Evolutionary conservation across 345 rosid genomes (phyloP).

Genomic region (Capsella bursapastoris): DNA sequence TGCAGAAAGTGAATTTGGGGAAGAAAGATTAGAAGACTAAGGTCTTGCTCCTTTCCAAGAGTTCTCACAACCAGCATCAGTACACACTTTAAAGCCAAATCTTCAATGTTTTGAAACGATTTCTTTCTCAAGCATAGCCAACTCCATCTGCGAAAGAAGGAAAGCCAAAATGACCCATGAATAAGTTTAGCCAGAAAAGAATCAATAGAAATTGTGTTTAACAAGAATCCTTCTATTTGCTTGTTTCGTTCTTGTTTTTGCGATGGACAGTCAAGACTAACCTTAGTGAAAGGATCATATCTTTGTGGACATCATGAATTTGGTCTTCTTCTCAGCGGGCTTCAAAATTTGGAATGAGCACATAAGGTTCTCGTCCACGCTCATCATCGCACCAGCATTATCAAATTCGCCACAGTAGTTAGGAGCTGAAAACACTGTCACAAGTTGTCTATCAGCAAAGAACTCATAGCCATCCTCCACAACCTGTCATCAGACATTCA

Average conservation of each 20-base stretch:
- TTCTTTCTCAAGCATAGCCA: conserved; percentile 18
- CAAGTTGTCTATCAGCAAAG: conserved; percentile 93
- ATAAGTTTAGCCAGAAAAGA: not conserved
- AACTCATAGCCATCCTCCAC: conserved; percentile 99
- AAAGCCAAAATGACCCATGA: conserved; percentile 14
- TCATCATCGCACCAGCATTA: conserved; percentile 99
- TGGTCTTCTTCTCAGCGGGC: conserved; percentile 86
- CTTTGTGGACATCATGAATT: conserved; percentile 68
- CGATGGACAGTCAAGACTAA: conserved; percentile 27
- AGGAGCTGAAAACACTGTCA: conserved; percentile 94
- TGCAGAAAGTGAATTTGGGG: conserved; percentile 25
- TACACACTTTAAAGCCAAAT: conserved; percentile 40
- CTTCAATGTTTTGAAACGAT: conserved; percentile 15
- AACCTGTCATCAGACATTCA: conserved; percentile 54
- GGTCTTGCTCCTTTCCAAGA: conserved; percentile 37
- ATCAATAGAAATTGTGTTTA: not conserved
- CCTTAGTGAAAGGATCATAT: conserved; percentile 48
- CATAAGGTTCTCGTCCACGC: conserved; percentile 80
- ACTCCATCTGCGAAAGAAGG: conserved; percentile 32
- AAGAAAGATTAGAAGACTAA: conserved; percentile 32
- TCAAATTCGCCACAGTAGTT: conserved; percentile 98
- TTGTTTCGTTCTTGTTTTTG: conserved; percentile 18
- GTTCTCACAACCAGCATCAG: conserved; percentile 35
- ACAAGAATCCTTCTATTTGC: conserved; percentile 15
- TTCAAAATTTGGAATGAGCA: conserved; percentile 97